Conservation (phyloP, 768 basidiomycete species). For the Leucosporidium creatinivorum region DNA sequence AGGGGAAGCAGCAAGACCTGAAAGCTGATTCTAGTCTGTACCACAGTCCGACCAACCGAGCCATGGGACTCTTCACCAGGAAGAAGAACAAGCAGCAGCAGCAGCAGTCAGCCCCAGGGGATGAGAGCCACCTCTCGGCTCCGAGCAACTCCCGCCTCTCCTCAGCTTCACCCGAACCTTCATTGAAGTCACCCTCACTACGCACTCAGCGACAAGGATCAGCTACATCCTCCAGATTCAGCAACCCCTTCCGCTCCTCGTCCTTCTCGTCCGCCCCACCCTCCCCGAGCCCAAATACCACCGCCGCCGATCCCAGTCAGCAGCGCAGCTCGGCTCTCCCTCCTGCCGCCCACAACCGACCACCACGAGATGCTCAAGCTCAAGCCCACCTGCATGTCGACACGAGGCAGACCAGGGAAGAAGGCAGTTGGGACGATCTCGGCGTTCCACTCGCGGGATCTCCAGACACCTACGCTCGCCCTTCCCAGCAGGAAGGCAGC, state of each 20-base stretch:
- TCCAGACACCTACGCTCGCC: neutral
- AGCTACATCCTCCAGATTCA: neutral
- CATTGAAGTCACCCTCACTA: too few relatives aligned
- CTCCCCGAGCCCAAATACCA: neutral
- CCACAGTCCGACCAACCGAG: too few relatives aligned
- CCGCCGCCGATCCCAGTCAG: neutral
- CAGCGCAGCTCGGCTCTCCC: neutral
- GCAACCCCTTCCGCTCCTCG: slow-evolving; percentile 2
- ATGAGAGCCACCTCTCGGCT: too few relatives aligned
- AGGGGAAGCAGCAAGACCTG: too few relatives aligned
- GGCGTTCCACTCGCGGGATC: slow-evolving; percentile 2
- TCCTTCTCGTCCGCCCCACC: neutral
- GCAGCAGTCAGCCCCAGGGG: too few relatives aligned
- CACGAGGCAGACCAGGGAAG: neutral
- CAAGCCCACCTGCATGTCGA: neutral
- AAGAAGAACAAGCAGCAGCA: too few relatives aligned
- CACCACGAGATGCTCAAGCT: too few relatives aligned
- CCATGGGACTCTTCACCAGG: too few relatives aligned
- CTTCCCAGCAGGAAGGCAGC: neutral
- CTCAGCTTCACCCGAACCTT: too few relatives aligned
- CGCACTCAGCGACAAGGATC: too few relatives aligned
- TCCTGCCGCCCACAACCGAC: neutral
- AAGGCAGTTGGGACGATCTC: slow-evolving; percentile 14
- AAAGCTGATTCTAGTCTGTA: too few relatives aligned
- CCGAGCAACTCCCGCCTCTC: too few relatives aligned